These are phyloP conservation scores for Conidiobolus incongruus DNA, from an alignment of 371 early-diverging fungal genomes.

Conservation along the genomic window DNA sequence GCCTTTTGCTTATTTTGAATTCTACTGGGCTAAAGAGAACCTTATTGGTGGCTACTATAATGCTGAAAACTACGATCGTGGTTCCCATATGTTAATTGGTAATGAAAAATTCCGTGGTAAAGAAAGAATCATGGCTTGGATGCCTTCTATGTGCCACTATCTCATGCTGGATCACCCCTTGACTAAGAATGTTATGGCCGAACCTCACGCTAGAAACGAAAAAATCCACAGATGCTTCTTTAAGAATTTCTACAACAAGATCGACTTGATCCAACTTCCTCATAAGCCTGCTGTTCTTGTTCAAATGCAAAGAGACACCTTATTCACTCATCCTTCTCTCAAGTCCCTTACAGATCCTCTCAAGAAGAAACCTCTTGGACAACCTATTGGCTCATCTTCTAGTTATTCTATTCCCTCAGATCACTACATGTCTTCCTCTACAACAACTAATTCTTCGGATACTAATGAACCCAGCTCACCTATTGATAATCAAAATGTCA, in stretches of 20 bases:
- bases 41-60: neutral
- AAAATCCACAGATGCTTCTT: neutral
- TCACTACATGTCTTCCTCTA: no score
- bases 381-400: no score
- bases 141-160: neutral
- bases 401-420: no score
- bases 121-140: neutral
- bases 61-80: neutral
- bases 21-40: neutral
- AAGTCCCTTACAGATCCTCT: no score
- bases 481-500: no score
- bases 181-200: neutral
- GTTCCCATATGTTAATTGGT: neutral
- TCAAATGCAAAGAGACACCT: no score
- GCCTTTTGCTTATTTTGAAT: neutral
- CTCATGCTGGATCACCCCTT: neutral
- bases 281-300: neutral
- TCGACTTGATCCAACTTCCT: neutral
- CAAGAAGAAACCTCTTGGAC: no score
- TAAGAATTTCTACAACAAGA: neutral
- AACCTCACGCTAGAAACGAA: neutral
- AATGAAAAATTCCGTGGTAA: neutral
- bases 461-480: no score
- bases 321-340: no score
- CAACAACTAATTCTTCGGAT: no score